These are phyloP conservation scores for Nakaseomyces kungkrabaensis DNA, from an alignment of 1,139 yeast genomes.

Conservation along the genomic window DNA sequence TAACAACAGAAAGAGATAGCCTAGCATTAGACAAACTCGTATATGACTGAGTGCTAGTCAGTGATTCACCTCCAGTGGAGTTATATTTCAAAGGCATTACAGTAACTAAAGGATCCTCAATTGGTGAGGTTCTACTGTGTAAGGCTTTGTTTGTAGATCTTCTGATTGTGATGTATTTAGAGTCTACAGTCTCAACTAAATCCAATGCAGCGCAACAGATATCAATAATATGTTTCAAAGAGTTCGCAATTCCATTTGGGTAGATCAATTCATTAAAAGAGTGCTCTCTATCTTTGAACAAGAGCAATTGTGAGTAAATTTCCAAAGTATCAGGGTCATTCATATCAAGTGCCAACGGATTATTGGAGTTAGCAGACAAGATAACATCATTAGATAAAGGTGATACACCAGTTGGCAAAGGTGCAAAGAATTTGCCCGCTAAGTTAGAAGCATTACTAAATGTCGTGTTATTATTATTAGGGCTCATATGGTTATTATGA, in stretches of 20 bases:
- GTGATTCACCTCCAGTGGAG: conserved; percentile 2
- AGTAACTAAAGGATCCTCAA: not conserved
- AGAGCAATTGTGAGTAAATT: conserved; percentile 67
- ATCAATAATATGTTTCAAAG: conserved; percentile 49
- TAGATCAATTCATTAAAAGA: conserved; percentile 57
- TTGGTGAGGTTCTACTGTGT: not conserved
- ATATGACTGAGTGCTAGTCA: not conserved
- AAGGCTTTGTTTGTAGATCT: conserved; percentile 16
- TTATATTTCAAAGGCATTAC: not conserved
- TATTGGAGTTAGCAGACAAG: conserved; percentile 38
- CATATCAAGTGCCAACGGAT: conserved; percentile 57
- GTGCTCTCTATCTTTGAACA: conserved; percentile 64
- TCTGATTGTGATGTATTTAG: conserved; percentile 49
- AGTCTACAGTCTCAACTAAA: conserved; percentile 55
- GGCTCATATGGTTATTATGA: not conserved
- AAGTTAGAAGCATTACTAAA: not conserved
- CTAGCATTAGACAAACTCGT: not conserved
- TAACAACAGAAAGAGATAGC: not conserved
- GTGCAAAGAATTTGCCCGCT: not conserved
- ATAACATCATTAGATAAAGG: conserved; percentile 37
- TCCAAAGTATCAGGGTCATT: conserved; percentile 87
- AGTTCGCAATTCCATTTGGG: conserved; percentile 46
- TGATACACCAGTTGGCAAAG: conserved; percentile 1
- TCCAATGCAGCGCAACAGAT: conserved; percentile 49
- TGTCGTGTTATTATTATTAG: not conserved